Conservation (phyloP, 208 protist species). For the Crithidia fasciculata region DNA sequence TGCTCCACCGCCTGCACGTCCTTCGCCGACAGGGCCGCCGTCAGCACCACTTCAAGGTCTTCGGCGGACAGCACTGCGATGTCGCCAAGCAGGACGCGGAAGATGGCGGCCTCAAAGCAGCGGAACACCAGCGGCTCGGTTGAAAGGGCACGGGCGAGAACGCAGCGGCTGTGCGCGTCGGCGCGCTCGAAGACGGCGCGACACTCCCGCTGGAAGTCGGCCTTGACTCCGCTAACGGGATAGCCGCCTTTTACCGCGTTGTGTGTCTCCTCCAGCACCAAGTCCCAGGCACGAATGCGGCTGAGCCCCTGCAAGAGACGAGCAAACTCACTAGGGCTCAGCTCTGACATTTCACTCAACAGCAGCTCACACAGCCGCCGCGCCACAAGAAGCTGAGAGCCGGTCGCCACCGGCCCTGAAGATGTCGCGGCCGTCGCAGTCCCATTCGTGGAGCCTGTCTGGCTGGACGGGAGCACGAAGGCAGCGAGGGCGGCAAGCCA, state of each 20-base stretch:
- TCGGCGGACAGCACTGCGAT: conserved; percentile 69
- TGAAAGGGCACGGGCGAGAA: conserved; percentile 73
- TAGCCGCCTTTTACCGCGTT: background rate
- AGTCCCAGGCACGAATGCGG: conserved; percentile 43
- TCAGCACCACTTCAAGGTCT: conserved; percentile 80
- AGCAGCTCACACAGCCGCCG: conserved; percentile 36
- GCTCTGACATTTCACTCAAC: conserved; percentile 28
- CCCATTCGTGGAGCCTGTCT: background rate
- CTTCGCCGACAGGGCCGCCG: conserved; percentile 46
- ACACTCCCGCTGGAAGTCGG: conserved; percentile 38
- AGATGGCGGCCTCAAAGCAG: conserved; percentile 53
- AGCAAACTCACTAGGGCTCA: conserved; percentile 74
- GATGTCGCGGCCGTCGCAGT: background rate
- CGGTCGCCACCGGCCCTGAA: background rate
- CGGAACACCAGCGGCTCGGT: conserved; percentile 44
- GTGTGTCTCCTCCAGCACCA: background rate
- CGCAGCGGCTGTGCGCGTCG: conserved; percentile 84
- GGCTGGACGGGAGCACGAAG: background rate
- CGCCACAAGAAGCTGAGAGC: conserved; percentile 3
- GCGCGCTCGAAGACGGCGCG: conserved; percentile 37
- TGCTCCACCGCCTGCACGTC: conserved; percentile 53
- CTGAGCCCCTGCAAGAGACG: conserved; percentile 65
- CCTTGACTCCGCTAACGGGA: background rate
- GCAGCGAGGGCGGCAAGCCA: conserved; percentile 22
- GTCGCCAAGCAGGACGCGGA: conserved; percentile 46